Evolutionary conservation across 805 yeast genomes (phyloP).

Genomic region (Metschnikowia dekortorum): DNA sequence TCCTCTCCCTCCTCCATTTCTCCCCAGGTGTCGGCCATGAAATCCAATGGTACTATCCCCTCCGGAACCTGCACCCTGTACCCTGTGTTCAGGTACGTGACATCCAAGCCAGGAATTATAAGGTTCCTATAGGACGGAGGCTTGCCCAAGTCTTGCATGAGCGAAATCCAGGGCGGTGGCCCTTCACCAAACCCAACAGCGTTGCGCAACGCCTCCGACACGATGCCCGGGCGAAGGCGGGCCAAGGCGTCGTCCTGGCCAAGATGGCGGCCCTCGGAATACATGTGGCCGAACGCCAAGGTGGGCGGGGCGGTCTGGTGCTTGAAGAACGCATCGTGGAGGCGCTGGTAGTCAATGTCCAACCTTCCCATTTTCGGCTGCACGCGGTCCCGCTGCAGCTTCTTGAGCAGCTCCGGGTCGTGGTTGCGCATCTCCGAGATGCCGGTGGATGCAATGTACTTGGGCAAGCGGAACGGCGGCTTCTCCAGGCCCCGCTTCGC

Average conservation of each 20-base stretch:
- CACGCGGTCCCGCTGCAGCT: slow-evolving; percentile 73
- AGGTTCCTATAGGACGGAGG: slow-evolving; percentile 79
- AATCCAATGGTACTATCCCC: slow-evolving; percentile 8
- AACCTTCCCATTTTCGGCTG: slow-evolving; percentile 85
- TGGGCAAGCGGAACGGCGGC: slow-evolving; percentile 72
- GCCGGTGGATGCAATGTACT: slow-evolving; percentile 75
- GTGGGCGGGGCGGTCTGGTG: slow-evolving; percentile 71
- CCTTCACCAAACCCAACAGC: slow-evolving; percentile 61
- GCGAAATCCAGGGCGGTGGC: slow-evolving; percentile 68
- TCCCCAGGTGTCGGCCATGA: slow-evolving; percentile 30
- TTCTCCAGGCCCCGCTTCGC: slow-evolving; percentile 62
- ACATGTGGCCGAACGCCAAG: slow-evolving; percentile 68
- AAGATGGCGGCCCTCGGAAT: slow-evolving; percentile 60
- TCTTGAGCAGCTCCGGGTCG: slow-evolving; percentile 59
- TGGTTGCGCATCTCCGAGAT: slow-evolving; percentile 81
- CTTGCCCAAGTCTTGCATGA: slow-evolving; percentile 66
- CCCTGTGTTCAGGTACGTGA: slow-evolving; percentile 33
- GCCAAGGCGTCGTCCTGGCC: slow-evolving; percentile 36
- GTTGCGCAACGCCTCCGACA: slow-evolving; percentile 55
- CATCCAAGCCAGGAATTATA: slow-evolving; percentile 47
- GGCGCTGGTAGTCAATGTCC: slow-evolving; percentile 78
- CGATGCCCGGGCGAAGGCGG: slow-evolving; percentile 58
- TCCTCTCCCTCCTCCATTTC: slow-evolving; percentile 25
- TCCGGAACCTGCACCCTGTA: slow-evolving; percentile 18
- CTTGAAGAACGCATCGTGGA: slow-evolving; percentile 85